Conservation (phyloP, 2,329 filamentous ascomycete species). For the Xylaria sp. region DNA sequence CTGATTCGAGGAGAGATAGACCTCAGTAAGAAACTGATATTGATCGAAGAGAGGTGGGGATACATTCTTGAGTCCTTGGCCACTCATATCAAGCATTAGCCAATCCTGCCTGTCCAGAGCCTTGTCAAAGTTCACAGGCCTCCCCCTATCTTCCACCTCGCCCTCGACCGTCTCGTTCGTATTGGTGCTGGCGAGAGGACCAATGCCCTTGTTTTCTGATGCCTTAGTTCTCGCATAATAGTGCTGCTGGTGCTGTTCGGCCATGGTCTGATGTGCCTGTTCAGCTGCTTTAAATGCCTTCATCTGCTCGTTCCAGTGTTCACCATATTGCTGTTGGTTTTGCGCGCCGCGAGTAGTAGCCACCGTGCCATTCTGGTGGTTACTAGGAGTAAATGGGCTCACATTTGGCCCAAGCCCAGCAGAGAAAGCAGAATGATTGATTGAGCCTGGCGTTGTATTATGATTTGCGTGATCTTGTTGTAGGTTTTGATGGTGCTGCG, state of each 20-base stretch:
- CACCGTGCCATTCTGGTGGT: conserved; percentile 68
- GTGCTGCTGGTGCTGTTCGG: conserved; percentile 71
- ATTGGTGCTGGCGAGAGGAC: conserved; percentile 63
- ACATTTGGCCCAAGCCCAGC: conserved; percentile 73
- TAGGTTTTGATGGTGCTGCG: conserved; percentile 70
- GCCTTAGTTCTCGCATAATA: conserved; percentile 80
- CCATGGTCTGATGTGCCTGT: conserved; percentile 77
- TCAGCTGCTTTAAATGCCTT: conserved; percentile 81
- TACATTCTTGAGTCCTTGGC: conserved; percentile 90
- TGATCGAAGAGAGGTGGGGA: conserved; percentile 79
- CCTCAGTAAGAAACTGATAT: conserved; percentile 89
- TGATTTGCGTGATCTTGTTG: conserved; percentile 69
- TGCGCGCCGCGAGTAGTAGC: conserved; percentile 61
- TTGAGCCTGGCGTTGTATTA: conserved; percentile 63
- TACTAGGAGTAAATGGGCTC: conserved; percentile 66
- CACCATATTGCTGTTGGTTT: conserved; percentile 62
- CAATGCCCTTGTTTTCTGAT: conserved; percentile 74
- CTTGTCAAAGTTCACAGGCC: conserved; percentile 74
- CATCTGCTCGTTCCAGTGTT: conserved; percentile 90
- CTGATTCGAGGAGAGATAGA: conserved; percentile 95
- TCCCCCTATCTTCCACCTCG: conserved; percentile 66
- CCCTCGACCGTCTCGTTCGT: conserved; percentile 62
- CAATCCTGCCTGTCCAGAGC: conserved; percentile 81
- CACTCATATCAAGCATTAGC: conserved; percentile 93
- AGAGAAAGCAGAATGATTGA: conserved; percentile 71